Evolutionary conservation across 345 rosid species (phyloP).

Genomic region (Corymbia maculata): DNA sequence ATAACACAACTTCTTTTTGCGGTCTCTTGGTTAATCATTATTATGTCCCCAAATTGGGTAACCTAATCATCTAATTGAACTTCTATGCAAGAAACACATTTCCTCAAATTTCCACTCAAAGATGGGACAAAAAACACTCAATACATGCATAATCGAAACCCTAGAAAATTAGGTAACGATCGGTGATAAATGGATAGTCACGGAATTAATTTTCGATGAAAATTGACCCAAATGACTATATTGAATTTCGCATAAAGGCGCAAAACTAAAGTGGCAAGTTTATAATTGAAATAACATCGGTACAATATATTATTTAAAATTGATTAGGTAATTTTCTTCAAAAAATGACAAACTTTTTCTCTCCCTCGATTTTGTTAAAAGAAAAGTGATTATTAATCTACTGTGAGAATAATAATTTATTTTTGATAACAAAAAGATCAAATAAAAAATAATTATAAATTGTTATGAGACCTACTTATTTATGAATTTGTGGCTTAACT

Average conservation of each 20-base stretch:
- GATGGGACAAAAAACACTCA: not conserved
- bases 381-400: no score
- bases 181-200: fast-evolving
- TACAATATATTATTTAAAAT: no score
- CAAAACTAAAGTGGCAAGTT: no score
- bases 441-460: no score
- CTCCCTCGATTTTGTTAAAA: not conserved
- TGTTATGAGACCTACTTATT: no score
- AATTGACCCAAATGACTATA: not conserved
- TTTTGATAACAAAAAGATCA: no score
- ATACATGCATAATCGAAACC: not conserved
- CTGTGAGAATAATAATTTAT: no score
- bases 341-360: no score
- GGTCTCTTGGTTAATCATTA: not conserved
- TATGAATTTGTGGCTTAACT: no score
- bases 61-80: not conserved
- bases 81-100: not conserved
- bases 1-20: not conserved
- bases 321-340: no score
- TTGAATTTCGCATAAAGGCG: not conserved
- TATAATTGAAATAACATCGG: no score
- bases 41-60: not conserved
- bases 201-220: fast-evolving
- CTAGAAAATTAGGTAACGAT: not conserved
- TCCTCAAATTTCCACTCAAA: not conserved